Evolutionary conservation across 306 rosid species (phyloP), one percentile per base, ranked within the genome.

Genomic region (Dryas octopetala): DNA sequence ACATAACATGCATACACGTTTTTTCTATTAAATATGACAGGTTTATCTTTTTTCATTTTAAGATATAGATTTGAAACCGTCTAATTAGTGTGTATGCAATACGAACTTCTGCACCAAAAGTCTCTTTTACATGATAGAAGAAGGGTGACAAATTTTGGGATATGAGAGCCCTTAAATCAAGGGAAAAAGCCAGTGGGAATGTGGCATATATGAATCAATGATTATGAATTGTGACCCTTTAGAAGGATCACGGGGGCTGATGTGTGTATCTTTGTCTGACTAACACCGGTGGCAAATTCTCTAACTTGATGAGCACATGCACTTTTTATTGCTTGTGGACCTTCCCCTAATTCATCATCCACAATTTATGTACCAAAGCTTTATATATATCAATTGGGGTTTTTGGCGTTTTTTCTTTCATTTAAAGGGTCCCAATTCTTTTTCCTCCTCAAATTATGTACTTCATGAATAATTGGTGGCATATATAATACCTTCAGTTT

Each of bases 251-350:
- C 73, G 61, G 61, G 61, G 57, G 48, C 48, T 68, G 73, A 68
- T 68, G 48, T 68, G 61, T 68, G 61, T 68, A 68, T 68, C 26
- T 68, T 68, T 51, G 73, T 32, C 38, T 32, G 38, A 32, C 38
- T 32, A 32, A 32, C 38, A 32, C 38, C 38, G 3, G 38, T 32
- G 38, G 38, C 66, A 62, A 62, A 62, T 5, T 59, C 38, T 60
- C 77, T 72, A 58, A 59, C 55, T 45, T 16, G 68, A 73, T 15
- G 60, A 73, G 59, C 77, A 73, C 77, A 73, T 60, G 68, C 49
- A 23, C 48, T 46, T 73, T 73, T 46, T 47, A 60, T 48, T 28
- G 68, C 68, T 28, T 15, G 60, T 32, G 49, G 77, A 60, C 68
- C 68, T 60, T 46, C 7, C 19, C 9, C 14, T 60, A 5, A 28